These are phyloP conservation scores for Quercus rubra DNA, from an alignment of 306 rosid genomes.

Conservation along the genomic window DNA sequence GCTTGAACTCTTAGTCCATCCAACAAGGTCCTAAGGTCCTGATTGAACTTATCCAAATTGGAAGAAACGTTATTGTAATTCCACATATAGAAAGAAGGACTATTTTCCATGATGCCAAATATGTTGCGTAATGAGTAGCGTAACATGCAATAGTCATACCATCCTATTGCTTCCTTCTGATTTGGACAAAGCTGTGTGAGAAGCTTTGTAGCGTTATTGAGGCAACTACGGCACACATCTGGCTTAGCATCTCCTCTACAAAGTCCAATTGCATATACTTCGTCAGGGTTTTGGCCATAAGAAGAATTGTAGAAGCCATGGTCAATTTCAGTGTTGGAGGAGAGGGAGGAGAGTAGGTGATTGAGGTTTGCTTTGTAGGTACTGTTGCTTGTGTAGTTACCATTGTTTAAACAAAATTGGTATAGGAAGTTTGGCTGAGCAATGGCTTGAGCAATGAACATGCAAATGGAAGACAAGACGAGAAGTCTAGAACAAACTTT, in stretches of 20 bases:
- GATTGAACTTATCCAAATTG: too few species aligned
- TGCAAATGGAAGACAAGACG: neutral
- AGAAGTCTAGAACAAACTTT: neutral
- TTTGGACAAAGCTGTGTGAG: neutral
- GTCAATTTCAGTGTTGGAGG: neutral
- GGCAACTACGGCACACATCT: neutral
- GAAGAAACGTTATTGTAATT: too few species aligned
- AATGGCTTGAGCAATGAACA: neutral
- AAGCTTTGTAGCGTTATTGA: neutral
- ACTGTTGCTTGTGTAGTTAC: too few species aligned
- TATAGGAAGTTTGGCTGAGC: too few species aligned
- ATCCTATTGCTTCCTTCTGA: neutral
- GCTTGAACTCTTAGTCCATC: too few species aligned
- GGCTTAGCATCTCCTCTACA: constrained; percentile 10
- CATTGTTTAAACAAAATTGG: too few species aligned
- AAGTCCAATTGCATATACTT: neutral
- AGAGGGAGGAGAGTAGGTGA: too few species aligned
- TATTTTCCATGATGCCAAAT: too few species aligned
- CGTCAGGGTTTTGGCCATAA: neutral
- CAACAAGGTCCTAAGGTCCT: too few species aligned
- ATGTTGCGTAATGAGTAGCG: too few species aligned
- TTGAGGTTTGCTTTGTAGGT: too few species aligned
- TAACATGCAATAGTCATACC: neutral
- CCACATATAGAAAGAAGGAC: too few species aligned
- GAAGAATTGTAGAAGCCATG: neutral